Conservation (phyloP, 805 yeast genomes). For the Zygoascus bituminiphila region DNA sequence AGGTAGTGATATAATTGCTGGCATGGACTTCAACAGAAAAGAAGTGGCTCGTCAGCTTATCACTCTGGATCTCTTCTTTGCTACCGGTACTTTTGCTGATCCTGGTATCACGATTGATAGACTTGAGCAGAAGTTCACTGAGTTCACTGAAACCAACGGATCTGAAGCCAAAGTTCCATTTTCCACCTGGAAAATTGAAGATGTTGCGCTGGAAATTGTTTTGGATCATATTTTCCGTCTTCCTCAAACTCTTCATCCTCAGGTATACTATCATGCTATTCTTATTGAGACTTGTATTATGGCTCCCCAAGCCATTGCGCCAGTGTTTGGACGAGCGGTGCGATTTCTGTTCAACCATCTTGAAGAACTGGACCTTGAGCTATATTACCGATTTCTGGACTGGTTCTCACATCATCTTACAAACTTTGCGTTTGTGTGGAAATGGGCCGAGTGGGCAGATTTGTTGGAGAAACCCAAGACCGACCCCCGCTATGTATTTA, state of each 20-base stretch:
- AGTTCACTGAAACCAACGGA: not conserved
- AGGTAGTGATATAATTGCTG: conserved; percentile 62
- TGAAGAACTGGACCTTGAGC: conserved; percentile 64
- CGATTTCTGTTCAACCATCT: conserved; percentile 68
- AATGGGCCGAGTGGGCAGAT: conserved; percentile 88
- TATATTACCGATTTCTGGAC: conserved; percentile 62
- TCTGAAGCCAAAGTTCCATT: conserved; percentile 27
- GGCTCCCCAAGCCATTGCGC: conserved; percentile 79
- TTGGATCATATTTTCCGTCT: conserved; percentile 68
- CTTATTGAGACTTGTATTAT: conserved; percentile 80
- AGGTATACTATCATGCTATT: conserved; percentile 74
- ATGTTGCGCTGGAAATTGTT: conserved; percentile 75
- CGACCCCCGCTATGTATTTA: conserved; percentile 68
- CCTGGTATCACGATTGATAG: conserved; percentile 76
- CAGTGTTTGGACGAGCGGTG: conserved; percentile 88
- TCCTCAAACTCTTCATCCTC: conserved; percentile 57
- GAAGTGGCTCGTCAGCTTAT: conserved; percentile 81
- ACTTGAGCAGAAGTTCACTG: conserved; percentile 29
- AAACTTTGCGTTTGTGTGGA: conserved; percentile 93
- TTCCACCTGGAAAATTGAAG: conserved; percentile 88
- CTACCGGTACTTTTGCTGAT: conserved; percentile 52
- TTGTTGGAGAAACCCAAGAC: conserved; percentile 38
- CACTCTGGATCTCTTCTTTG: conserved; percentile 64
- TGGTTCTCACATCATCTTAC: conserved; percentile 93
- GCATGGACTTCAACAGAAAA: conserved; percentile 80